These are phyloP conservation scores for Scytalidium sp. DNA, from an alignment of 2,329 filamentous ascomycete genomes.

Conservation along the genomic window DNA sequence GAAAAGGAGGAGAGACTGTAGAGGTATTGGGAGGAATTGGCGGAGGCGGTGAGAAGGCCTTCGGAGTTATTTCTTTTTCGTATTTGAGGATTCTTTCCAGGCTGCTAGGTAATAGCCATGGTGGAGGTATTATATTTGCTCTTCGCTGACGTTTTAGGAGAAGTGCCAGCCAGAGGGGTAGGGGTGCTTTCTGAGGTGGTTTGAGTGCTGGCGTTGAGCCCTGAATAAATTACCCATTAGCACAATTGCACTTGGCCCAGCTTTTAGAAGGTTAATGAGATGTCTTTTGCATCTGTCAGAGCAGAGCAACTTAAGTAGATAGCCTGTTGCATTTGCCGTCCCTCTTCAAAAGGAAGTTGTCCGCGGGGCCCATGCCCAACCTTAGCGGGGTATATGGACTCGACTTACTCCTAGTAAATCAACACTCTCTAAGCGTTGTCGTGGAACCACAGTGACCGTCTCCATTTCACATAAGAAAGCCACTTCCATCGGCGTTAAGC, in stretches of 20 bases:
- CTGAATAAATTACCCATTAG: conserved; percentile 41
- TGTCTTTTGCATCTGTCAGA: conserved; percentile 52
- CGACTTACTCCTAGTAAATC: conserved; percentile 76
- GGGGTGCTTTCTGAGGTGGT: conserved; percentile 73
- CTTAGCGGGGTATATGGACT: conserved; percentile 26
- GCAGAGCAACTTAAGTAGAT: conserved; percentile 2
- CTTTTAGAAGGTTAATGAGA: conserved; percentile 36
- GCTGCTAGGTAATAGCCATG: conserved; percentile 79
- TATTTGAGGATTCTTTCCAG: conserved; percentile 75
- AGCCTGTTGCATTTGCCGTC: conserved; percentile 11
- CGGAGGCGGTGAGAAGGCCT: conserved; percentile 75
- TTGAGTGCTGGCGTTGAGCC: conserved; percentile 73
- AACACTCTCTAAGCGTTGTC: conserved; percentile 84
- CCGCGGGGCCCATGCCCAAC: conserved; percentile 15
- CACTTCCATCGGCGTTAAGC: conserved; percentile 81
- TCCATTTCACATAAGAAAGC: conserved; percentile 98
- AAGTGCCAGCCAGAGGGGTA: conserved; percentile 93
- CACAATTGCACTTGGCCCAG: neutral
- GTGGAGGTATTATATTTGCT: conserved; percentile 86
- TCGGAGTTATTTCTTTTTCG: conserved; percentile 70
- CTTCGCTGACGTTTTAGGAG: conserved; percentile 92
- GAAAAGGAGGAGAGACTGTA: conserved; percentile 68
- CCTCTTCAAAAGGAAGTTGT: no score
- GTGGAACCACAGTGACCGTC: conserved; percentile 85
- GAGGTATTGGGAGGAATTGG: conserved; percentile 50